phyloP scores from a whole-genome alignment of 306 rosid species.

The Oemleria cerasiformis region DNA sequence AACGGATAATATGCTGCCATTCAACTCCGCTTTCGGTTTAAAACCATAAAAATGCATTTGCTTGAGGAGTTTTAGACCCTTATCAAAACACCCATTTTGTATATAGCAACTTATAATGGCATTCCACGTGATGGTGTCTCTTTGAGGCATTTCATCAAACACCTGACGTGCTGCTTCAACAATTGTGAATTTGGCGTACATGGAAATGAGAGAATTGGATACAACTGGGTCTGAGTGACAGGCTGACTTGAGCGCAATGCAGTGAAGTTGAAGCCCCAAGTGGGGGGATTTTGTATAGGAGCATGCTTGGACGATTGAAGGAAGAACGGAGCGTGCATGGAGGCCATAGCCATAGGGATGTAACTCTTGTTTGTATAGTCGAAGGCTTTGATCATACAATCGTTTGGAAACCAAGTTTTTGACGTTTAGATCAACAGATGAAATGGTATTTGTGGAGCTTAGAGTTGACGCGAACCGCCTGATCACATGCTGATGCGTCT shows the following conservation, averaged over 20 bases:
- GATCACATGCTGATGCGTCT: background rate
- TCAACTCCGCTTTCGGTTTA: conserved; percentile 51
- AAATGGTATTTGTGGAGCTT: background rate
- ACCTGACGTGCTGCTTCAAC: conserved; percentile 31
- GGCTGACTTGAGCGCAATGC: conserved; percentile 40
- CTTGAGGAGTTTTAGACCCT: conserved; percentile 42
- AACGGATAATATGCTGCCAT: conserved; percentile 45
- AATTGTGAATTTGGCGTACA: conserved; percentile 42
- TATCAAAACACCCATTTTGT: conserved; percentile 42
- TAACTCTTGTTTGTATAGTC: conserved; percentile 38
- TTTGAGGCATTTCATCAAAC: conserved; percentile 55
- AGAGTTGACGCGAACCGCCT: conserved; percentile 11
- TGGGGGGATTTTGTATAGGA: conserved; percentile 31
- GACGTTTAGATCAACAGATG: conserved; percentile 22
- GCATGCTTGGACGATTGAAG: conserved; percentile 63
- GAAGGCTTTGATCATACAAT: conserved; percentile 36
- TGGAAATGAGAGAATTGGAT: conserved; percentile 57
- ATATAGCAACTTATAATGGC: conserved; percentile 57
- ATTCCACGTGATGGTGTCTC: conserved; percentile 59
- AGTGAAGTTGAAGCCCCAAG: conserved; percentile 54
- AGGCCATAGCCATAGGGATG: conserved; percentile 22
- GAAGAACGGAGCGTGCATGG: conserved; percentile 37
- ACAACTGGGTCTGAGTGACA: conserved; percentile 34
- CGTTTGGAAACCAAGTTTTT: conserved; percentile 45
- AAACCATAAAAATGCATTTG: conserved; percentile 35